Conservation (phyloP, 768 basidiomycete species). For the Termitomyces sp. region DNA sequence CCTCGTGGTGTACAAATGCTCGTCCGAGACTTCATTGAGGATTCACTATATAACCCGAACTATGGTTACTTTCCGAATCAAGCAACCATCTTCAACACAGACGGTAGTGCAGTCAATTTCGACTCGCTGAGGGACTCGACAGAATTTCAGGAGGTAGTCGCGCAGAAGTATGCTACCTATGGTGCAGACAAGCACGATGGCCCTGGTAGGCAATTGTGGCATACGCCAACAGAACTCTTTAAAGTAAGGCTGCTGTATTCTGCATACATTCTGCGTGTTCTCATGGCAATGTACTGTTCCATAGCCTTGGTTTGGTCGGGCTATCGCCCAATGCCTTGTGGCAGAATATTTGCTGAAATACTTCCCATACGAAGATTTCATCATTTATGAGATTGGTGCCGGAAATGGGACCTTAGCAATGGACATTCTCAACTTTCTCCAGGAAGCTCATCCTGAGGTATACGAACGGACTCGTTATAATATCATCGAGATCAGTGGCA, state of each 20-base stretch:
- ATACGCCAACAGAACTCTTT: slow-evolving; percentile 96
- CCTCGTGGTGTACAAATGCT: slow-evolving; percentile 89
- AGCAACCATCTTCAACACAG: slow-evolving; percentile 79
- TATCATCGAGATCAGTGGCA: slow-evolving; percentile 90
- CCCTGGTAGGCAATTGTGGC: slow-evolving; percentile 91
- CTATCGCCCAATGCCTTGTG: slow-evolving; percentile 83
- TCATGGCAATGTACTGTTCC: slow-evolving; percentile 6
- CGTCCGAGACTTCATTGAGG: slow-evolving; percentile 93
- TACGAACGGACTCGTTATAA: slow-evolving; percentile 90
- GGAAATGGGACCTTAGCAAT: slow-evolving; percentile 94
- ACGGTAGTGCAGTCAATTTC: slow-evolving; percentile 64
- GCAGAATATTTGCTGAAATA: slow-evolving; percentile 91
- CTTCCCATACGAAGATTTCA: slow-evolving; percentile 93
- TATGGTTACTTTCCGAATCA: slow-evolving; percentile 97
- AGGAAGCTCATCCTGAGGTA: slow-evolving; percentile 77
- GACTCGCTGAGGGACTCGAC: slow-evolving; percentile 52
- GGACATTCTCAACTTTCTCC: slow-evolving; percentile 81
- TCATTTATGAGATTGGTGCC: slow-evolving; percentile 96
- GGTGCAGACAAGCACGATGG: slow-evolving; percentile 56
- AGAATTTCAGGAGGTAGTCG: slow-evolving; percentile 82
- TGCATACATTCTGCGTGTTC: slow-evolving; percentile 2
- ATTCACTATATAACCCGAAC: slow-evolving; percentile 92
- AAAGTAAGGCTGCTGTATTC: slow-evolving; percentile 51
- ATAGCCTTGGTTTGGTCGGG: slow-evolving; percentile 92
- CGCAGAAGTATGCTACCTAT: slow-evolving; percentile 66